Conservation (phyloP, 2,329 filamentous ascomycete species). For the Aspergillus brasiliensis region DNA sequence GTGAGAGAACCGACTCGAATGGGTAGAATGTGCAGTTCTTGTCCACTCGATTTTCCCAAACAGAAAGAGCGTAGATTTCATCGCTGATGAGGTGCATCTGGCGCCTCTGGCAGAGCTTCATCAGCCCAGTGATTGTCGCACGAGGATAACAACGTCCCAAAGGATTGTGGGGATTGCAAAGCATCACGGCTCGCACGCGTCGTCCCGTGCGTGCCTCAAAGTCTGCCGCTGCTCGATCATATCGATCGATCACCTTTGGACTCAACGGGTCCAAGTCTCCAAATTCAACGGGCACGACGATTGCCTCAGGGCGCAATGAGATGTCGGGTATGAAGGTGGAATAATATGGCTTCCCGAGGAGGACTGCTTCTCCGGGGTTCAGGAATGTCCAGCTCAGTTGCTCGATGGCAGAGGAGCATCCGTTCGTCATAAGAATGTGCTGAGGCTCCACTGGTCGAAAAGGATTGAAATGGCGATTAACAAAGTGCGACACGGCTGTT, state of each 20-base stretch:
- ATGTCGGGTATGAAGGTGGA: neutral
- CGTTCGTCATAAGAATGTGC: neutral
- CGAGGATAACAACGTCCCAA: slow-evolving; percentile 53
- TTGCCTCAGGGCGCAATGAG: neutral
- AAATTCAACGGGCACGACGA: neutral
- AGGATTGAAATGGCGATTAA: neutral
- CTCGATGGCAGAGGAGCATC: neutral
- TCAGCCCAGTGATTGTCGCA: slow-evolving; percentile 43
- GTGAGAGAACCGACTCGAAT: slow-evolving; percentile 53
- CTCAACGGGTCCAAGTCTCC: neutral
- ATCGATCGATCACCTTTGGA: neutral
- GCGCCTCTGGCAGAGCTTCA: slow-evolving; percentile 54
- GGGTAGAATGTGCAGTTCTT: slow-evolving; percentile 22
- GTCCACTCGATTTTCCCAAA: slow-evolving; percentile 48
- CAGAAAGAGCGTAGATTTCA: slow-evolving; percentile 61
- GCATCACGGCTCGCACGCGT: slow-evolving; percentile 51
- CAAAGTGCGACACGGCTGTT: neutral
- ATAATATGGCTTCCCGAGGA: neutral
- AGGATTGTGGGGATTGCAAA: slow-evolving; percentile 57
- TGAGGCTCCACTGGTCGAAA: neutral
- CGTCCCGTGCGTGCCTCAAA: slow-evolving; percentile 32
- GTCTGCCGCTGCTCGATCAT: neutral
- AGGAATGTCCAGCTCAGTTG: neutral
- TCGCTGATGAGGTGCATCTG: slow-evolving; percentile 59
- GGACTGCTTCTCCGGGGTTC: neutral